A percentile compares a stretch with the other conserved stretches of the same genome.
These are phyloP conservation scores for Phytophthora fragariae DNA, from an alignment of 352 stramenopile species.

Conservation along the genomic window DNA sequence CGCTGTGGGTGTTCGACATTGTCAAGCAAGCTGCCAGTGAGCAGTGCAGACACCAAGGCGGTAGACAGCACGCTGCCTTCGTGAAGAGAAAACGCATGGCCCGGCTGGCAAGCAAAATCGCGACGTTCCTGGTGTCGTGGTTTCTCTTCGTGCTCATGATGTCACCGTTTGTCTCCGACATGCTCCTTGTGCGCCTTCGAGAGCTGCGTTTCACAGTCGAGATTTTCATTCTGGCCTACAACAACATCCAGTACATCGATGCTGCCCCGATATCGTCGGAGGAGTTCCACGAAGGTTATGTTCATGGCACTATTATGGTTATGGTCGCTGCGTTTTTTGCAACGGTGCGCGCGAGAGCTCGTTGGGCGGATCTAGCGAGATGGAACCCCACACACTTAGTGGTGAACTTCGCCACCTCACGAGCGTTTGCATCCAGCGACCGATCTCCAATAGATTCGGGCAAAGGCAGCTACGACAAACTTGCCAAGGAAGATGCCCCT, in stretches of 20 bases:
- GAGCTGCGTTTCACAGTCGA: slow-evolving; percentile 56
- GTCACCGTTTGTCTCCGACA: slow-evolving; percentile 42
- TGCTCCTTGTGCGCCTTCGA: slow-evolving; percentile 41
- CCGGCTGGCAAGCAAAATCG: slow-evolving; percentile 20
- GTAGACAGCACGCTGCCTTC: background rate
- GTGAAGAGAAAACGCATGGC: slow-evolving; percentile 5
- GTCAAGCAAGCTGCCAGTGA: background rate
- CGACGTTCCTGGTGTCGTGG: slow-evolving; percentile 37
- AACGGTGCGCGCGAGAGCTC: slow-evolving; percentile 6
- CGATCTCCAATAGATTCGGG: background rate
- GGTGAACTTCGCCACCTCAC: background rate
- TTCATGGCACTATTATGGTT: background rate
- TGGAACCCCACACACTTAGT: slow-evolving; percentile 22
- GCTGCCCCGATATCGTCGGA: slow-evolving; percentile 19
- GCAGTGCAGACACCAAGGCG: background rate
- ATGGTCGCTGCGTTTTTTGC: slow-evolving; percentile 15
- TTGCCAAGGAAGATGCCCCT: background rate
- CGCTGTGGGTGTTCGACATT: background rate
- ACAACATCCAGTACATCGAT: slow-evolving; percentile 14
- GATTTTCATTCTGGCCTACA: slow-evolving; percentile 44
- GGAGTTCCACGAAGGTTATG: slow-evolving; percentile 19
- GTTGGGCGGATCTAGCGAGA: slow-evolving; percentile 19
- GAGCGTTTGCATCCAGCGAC: background rate
- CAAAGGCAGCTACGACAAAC: background rate
- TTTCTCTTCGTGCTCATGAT: slow-evolving; percentile 34